A percentile compares a stretch with the other conserved stretches of the same genome.
These are phyloP conservation scores for Xerophyta viscosa DNA, from an alignment of 106 monocot genomes.

Conservation along the genomic window DNA sequence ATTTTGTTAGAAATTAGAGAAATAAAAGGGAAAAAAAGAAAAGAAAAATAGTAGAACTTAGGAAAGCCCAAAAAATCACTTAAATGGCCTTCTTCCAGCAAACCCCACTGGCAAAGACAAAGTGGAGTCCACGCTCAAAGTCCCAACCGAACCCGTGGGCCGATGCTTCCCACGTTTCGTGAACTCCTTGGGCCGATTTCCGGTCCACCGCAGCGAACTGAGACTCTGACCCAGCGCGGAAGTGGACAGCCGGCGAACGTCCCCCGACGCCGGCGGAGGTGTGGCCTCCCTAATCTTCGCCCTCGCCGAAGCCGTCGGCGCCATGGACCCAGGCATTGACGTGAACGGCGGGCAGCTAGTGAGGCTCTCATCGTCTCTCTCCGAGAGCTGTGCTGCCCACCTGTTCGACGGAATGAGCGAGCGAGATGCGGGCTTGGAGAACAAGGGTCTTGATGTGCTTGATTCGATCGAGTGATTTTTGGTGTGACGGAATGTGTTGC, in stretches of 20 bases:
- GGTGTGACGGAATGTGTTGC: background rate
- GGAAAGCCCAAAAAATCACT: too few relatives aligned
- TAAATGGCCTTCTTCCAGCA: slow-evolving; percentile 37
- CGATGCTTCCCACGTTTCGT: slow-evolving; percentile 41
- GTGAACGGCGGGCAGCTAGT: slow-evolving; percentile 66
- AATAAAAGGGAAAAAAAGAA: too few relatives aligned
- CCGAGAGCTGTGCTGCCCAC: too few relatives aligned
- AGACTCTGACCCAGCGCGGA: slow-evolving; percentile 36
- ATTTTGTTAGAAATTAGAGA: too few relatives aligned
- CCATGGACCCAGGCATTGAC: slow-evolving; percentile 69
- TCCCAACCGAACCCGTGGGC: slow-evolving; percentile 39
- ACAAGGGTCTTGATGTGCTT: background rate
- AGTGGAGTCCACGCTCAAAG: slow-evolving; percentile 61
- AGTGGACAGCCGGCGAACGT: slow-evolving; percentile 16
- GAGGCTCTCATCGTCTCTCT: slow-evolving; percentile 72
- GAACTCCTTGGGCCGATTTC: slow-evolving; percentile 2
- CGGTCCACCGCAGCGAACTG: slow-evolving; percentile 26
- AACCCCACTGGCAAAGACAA: slow-evolving; percentile 63
- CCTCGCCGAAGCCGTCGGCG: slow-evolving; percentile 63
- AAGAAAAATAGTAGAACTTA: too few relatives aligned
- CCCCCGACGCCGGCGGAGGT: slow-evolving; percentile 9
- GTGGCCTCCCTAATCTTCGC: slow-evolving; percentile 46
- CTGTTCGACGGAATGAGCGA: slow-evolving; percentile 7
- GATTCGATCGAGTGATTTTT: background rate
- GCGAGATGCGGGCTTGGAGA: background rate